A percentile compares a stretch with the other conserved stretches of the same genome.
Evolutionary conservation across 495 filamentous ascomycete genomes (phyloP).

Genomic region (Cercophora sp.): DNA sequence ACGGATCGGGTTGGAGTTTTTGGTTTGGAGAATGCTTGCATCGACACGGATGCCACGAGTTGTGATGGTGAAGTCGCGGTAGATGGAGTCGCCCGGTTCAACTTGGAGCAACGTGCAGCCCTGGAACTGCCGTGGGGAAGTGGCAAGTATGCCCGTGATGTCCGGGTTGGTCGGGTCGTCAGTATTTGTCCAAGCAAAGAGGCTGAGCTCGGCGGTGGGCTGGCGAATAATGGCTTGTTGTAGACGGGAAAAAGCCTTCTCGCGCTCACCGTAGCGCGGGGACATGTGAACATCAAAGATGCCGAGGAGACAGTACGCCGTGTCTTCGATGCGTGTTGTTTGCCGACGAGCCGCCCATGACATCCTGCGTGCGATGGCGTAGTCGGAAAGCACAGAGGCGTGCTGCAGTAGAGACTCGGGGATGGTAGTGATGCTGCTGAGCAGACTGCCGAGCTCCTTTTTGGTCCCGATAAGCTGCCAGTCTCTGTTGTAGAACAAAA

Average conservation of each 20-base stretch:
- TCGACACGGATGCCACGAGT: too few relatives aligned
- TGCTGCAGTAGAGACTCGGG: neutral
- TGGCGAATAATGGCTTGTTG: constrained; percentile 23
- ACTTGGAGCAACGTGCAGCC: too few relatives aligned
- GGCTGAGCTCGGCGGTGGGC: neutral
- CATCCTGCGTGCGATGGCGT: constrained; percentile 21
- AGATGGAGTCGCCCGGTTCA: too few relatives aligned
- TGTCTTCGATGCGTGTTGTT: constrained; percentile 30
- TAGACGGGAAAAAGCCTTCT: constrained; percentile 26
- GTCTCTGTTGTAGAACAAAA: neutral
- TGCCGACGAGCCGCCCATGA: constrained; percentile 28
- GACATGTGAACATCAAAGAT: constrained; percentile 33
- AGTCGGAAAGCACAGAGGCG: neutral
- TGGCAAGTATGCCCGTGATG: neutral
- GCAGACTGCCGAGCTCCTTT: neutral
- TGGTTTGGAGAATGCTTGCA: too few relatives aligned
- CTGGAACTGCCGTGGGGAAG: neutral
- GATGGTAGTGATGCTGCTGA: neutral
- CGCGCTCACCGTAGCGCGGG: constrained; percentile 33
- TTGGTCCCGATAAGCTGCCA: neutral
- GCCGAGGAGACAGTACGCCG: constrained; percentile 35
- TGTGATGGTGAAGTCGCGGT: too few relatives aligned
- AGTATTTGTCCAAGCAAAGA: neutral
- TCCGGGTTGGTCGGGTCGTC: neutral
- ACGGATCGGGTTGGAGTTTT: too few relatives aligned